phyloP scores from a whole-genome alignment of 768 basidiomycete genomes.

The Vishniacozyma victoriae region DNA sequence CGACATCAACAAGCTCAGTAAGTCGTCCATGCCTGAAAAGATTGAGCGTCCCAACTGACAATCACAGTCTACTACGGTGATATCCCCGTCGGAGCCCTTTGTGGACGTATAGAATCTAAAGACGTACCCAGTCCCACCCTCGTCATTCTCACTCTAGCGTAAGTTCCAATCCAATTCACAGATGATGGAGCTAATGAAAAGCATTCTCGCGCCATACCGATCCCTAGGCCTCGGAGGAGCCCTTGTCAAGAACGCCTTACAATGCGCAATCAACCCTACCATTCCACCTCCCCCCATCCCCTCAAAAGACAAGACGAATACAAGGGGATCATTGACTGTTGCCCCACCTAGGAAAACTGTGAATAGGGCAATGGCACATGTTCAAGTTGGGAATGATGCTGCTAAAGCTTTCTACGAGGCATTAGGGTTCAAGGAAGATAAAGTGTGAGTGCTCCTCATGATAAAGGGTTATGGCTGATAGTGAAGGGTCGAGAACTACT shows the following conservation, averaged over 20 bases:
- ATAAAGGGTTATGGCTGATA: background rate
- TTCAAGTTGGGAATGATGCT: conserved; percentile 39
- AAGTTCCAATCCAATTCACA: conserved; percentile 3
- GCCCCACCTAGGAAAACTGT: conserved; percentile 27
- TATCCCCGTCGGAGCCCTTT: conserved; percentile 45
- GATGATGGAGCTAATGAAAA: conserved; percentile 1
- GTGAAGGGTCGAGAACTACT: conserved; percentile 33
- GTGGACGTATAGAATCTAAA: conserved; percentile 36
- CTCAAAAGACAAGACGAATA: conserved; percentile 28
- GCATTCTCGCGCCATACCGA: conserved; percentile 44
- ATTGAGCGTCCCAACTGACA: background rate
- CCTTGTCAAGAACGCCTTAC: conserved; percentile 31
- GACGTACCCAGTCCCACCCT: conserved; percentile 28
- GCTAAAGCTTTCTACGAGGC: conserved; percentile 44
- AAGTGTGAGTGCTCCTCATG: conserved; percentile 24
- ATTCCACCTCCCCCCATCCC: conserved; percentile 34
- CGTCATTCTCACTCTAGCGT: conserved; percentile 44
- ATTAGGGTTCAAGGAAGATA: conserved; percentile 38
- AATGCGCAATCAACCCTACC: conserved; percentile 26
- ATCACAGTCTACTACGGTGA: conserved; percentile 43
- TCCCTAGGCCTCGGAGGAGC: conserved; percentile 38
- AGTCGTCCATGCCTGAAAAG: conserved; percentile 7
- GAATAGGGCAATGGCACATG: conserved; percentile 35
- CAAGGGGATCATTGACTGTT: conserved; percentile 19
- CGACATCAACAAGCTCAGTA: conserved; percentile 45